These are phyloP conservation scores for Fonsecaea erecta DNA, from an alignment of 2,329 filamentous ascomycete genomes.

Conservation along the genomic window DNA sequence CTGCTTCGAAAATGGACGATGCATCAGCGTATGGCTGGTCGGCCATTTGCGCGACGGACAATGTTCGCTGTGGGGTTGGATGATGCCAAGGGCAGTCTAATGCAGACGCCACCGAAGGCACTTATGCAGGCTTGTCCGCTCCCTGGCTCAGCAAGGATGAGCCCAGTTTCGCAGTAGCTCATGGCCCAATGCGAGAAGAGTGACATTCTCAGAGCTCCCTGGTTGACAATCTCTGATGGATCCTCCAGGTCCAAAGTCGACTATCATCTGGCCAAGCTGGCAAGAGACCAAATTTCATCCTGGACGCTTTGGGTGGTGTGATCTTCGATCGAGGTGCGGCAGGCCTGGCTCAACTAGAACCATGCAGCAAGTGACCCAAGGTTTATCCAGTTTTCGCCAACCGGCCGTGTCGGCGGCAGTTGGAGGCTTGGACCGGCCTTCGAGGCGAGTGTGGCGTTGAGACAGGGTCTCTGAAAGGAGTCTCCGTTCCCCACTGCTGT, in stretches of 20 bases:
- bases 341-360: not conserved
- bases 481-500: slow-evolving; percentile 18
- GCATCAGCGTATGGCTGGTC: not conserved
- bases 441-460: slow-evolving; percentile 19
- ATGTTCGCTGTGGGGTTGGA: slow-evolving; percentile 19
- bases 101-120: slow-evolving; percentile 18
- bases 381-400: slow-evolving; percentile 11
- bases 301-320: slow-evolving; percentile 9
- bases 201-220: not conserved
- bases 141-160: slow-evolving; percentile 18
- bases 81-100: slow-evolving; percentile 17
- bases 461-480: slow-evolving; percentile 4
- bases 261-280: slow-evolving; percentile 1
- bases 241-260: not conserved
- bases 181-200: slow-evolving; percentile 13
- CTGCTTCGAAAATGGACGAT: slow-evolving; percentile 5
- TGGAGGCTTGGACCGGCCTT: slow-evolving; percentile 2
- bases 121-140: slow-evolving; percentile 8
- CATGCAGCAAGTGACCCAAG: slow-evolving; percentile 6
- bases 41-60: slow-evolving; percentile 16
- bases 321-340: slow-evolving; percentile 2
- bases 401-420: slow-evolving; percentile 9
- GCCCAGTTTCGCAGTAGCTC: slow-evolving; percentile 7
- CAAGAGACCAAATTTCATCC: not conserved
- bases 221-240: not conserved